Evolutionary conservation across 345 rosid genomes (phyloP).

Genomic region (Carallia pectinifolia): DNA sequence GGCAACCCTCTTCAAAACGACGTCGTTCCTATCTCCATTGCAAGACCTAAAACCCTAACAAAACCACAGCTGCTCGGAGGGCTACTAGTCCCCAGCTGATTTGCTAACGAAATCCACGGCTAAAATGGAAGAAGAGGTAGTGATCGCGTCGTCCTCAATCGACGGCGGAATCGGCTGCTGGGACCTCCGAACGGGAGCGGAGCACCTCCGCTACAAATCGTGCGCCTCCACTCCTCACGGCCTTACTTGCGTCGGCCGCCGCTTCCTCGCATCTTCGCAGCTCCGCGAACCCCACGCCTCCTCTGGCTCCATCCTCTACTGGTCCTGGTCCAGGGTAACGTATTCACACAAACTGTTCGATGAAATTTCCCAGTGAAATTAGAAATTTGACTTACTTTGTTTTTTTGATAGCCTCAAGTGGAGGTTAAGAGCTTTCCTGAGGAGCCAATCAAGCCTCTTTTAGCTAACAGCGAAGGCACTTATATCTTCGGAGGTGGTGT

Average conservation of each 20-base stretch:
- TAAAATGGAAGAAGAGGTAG: conserved; percentile 30
- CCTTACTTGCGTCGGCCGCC: conserved; percentile 56
- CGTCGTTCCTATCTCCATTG: not conserved
- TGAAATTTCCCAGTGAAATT: conserved; percentile 1
- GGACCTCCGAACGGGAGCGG: conserved; percentile 64
- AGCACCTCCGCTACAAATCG: conserved; percentile 58
- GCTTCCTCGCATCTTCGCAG: conserved; percentile 74
- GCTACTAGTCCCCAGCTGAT: not conserved
- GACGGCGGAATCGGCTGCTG: conserved; percentile 77
- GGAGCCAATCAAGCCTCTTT: conserved; percentile 66
- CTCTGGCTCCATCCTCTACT: conserved; percentile 63
- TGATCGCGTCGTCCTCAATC: conserved; percentile 66
- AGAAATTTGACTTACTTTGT: not conserved
- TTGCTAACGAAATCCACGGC: not conserved
- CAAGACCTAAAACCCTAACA: conserved; percentile 14
- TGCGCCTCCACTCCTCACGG: conserved; percentile 75
- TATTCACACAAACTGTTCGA: conserved; percentile 13
- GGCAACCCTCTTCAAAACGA: not conserved
- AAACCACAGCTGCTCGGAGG: not conserved
- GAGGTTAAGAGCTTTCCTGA: conserved; percentile 74
- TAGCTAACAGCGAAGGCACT: conserved; percentile 66
- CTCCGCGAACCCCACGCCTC: conserved; percentile 52
- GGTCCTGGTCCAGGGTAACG: conserved; percentile 71
- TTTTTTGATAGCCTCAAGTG: conserved; percentile 59
- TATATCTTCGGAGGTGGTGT: conserved; percentile 78